phyloP scores from a whole-genome alignment of 495 filamentous ascomycete genomes.

The Trichoderma gamsii region DNA sequence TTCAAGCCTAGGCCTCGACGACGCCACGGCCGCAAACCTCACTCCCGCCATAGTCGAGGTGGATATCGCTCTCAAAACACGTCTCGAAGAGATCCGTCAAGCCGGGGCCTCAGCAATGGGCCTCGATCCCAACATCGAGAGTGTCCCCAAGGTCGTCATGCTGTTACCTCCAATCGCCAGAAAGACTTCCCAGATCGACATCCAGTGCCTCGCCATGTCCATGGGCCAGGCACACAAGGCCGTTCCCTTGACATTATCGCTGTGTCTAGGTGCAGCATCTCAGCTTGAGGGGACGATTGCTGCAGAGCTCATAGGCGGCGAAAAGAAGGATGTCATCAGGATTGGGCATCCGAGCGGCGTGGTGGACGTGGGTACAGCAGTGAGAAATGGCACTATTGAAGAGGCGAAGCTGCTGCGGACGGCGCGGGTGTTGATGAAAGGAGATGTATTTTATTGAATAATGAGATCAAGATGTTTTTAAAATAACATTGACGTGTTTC shows the following conservation, averaged over 20 bases:
- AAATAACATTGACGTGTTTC: neutral
- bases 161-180: conserved; percentile 38
- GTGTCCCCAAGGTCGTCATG: conserved; percentile 62
- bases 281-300: conserved; percentile 45
- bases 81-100: conserved; percentile 55
- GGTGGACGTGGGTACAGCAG: conserved; percentile 48
- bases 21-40: conserved; percentile 31
- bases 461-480: neutral
- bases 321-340: conserved; percentile 34
- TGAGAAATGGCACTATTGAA: conserved; percentile 34
- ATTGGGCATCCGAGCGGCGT: conserved; percentile 59
- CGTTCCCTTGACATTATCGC: conserved; percentile 53
- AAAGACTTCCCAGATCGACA: conserved; percentile 28
- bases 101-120: conserved; percentile 60
- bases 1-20: conserved; percentile 41
- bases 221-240: conserved; percentile 60
- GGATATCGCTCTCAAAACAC: conserved; percentile 39
- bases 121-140: conserved; percentile 48
- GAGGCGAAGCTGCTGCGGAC: conserved; percentile 49
- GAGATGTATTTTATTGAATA: conserved; percentile 44
- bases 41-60: conserved; percentile 48
- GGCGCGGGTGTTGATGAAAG: conserved; percentile 51
- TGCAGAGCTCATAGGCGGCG: conserved; percentile 26
- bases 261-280: conserved; percentile 56
- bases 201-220: conserved; percentile 43